Evolutionary conservation across 225 moss, liverwort and hornwort species (phyloP).

Genomic region (Pseudisothecium myosuroides): DNA sequence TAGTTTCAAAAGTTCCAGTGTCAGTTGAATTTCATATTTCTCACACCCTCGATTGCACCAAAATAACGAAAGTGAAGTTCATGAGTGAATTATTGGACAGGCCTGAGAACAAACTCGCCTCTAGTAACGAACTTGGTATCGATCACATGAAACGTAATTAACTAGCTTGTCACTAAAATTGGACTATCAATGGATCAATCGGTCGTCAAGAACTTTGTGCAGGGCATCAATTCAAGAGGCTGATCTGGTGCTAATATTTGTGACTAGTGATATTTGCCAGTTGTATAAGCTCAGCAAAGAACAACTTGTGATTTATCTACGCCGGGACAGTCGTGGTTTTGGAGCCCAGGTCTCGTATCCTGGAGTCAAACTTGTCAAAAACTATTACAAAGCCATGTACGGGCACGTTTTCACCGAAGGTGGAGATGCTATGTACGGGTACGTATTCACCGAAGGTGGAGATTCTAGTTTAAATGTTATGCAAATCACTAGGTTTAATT

Average conservation of each 20-base stretch:
- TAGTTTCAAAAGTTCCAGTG: not conserved
- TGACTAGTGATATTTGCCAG: not conserved
- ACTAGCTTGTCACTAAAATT: too few relatives aligned
- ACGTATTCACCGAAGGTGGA: too few relatives aligned
- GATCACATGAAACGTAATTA: not conserved
- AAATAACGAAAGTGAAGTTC: not conserved
- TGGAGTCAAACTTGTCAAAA: not conserved
- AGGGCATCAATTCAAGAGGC: not conserved
- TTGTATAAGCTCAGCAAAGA: slow-evolving; percentile 11
- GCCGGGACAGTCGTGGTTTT: slow-evolving; percentile 16
- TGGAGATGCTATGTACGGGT: not conserved
- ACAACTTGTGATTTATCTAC: slow-evolving; percentile 18
- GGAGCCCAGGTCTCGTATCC: not conserved
- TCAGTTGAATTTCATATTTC: too few relatives aligned
- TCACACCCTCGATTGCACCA: not conserved
- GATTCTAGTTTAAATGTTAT: not conserved
- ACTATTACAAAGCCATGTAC: not conserved
- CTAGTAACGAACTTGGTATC: not conserved
- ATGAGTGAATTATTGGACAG: not conserved
- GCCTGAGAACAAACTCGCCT: not conserved
- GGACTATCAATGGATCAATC: not conserved
- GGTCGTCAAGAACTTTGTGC: not conserved
- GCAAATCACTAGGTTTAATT: not conserved
- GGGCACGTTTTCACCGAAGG: not conserved
- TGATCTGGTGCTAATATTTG: not conserved